Conservation (phyloP, 1,284 basidiomycete genomes). For the Marasmius tenuissimus region DNA sequence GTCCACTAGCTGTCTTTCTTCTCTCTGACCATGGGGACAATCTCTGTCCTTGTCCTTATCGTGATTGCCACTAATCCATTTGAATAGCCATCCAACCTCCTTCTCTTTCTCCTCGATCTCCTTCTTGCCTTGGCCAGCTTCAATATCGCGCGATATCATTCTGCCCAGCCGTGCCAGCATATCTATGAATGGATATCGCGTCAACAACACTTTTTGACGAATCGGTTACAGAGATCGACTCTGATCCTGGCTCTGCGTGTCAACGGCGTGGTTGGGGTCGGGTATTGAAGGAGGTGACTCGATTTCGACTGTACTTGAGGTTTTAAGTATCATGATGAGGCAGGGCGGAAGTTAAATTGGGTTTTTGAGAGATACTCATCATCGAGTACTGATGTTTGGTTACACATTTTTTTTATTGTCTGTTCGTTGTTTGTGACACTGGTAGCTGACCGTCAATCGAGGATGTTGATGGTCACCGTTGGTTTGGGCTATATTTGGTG, state of each 20-base stretch:
- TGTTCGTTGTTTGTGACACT: no score
- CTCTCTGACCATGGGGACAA: not conserved
- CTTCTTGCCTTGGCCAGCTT: constrained; percentile 21
- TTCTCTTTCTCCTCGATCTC: constrained; percentile 33
- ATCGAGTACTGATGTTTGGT: no score
- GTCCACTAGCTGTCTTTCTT: constrained; percentile 18
- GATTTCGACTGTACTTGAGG: no score
- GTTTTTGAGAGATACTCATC: no score
- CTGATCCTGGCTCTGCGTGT: constrained; percentile 3
- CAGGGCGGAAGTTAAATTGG: no score
- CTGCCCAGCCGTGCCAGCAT: no score
- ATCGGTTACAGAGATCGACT: not conserved
- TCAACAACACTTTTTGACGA: constrained; percentile 11
- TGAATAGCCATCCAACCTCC: constrained; percentile 33
- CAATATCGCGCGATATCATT: not conserved
- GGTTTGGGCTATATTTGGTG: no score
- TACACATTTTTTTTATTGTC: no score
- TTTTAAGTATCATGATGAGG: no score
- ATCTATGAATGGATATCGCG: not conserved
- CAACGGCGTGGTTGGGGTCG: constrained; percentile 11
- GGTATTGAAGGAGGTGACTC: constrained; percentile 16
- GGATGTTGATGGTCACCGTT: no score
- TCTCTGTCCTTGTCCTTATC: constrained; percentile 26
- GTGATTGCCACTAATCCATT: constrained; percentile 35
- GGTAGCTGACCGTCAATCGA: no score